Base-by-base conservation (phyloP, 345 rosid genomes). In the Aquilaria sinensis region DNA sequence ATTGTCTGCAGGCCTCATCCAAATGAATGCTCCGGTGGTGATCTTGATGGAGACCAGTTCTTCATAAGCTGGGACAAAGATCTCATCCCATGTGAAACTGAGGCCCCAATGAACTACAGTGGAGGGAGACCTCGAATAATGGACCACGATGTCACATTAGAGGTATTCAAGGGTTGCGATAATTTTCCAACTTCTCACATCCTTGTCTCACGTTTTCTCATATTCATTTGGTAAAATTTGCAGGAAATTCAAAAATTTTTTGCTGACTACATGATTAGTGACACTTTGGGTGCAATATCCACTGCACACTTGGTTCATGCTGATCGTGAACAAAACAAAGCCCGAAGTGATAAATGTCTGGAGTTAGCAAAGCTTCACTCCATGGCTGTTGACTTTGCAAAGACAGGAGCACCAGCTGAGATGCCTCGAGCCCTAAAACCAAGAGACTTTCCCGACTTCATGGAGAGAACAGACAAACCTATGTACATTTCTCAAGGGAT, bases 21-120 rank as follows among this genome's bases (percentile, higher is more conserved):
- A 52, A 90, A 85, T 66, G 97, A 94, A 83, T 94, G 95, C 77
- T 90, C 94, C 15, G 99, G 99, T 58, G 99, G 97, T 55, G 99
- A 90, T 83, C 97, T 94, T 63, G 99, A 94, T 60, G 97, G 99
- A 56, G 99, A 94, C 77, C 78, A 72, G 62, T 94, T 71, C 75
- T 94, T 94, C 66, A 74, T 90, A 52, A 80, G 95, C 73, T 94
- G 97, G 99, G 96, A 90, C 61, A 60, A 83, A 73, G 85, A 75
- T 72, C 87, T 94, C 64, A 74, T 90, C 65, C 99, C 96, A 4
- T 63, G 50, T 69, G 65, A 81, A 78, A 80, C 81, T 50, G 92
- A 84, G 10, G 56, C 88, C 68, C 96, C 99, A 3, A 90, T 94
- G 99, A 89, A 94, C 80, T 88, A 94, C 57, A 68, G 80, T 29